Evolutionary conservation across 805 yeast species (phyloP), one percentile per base, ranked within the genome.

Genomic region (Candida endomychidarum): DNA sequence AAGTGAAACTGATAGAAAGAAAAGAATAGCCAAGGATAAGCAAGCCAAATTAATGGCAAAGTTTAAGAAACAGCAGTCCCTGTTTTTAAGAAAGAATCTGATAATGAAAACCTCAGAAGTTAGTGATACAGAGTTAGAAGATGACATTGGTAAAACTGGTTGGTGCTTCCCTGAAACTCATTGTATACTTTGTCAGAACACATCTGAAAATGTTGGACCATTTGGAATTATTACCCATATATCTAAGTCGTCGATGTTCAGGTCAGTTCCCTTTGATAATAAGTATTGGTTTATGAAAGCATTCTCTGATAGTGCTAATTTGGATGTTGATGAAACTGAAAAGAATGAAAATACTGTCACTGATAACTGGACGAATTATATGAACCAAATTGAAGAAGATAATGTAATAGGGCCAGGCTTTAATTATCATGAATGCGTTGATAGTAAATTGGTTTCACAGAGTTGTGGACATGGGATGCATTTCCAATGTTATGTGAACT

Each of bases 381-480:
- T 79, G 54, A 37, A 51, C 1, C 49, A 52, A 1, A 49, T 68
- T 3, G 70, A 67, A 37, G 59, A 67, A 0, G 56, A 62, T 2
- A 49, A 61, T 27, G 77, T 76, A 0, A 60, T 82, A 46, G 95
- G 95, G 0, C 91, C 89, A 0, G 90, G 91, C 0, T 87, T 83
- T 49, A 78, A 81, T 4, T 53, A 50, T 7, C 60, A 56, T 14
- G 58, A 58, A 15, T 56, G 54, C 30, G 61, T 63, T 28, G 70
- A 75, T 28, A 64, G 65, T 34, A 69, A 71, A 41, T 57, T 75
- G 6, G 73, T 84, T 1, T 69, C 83, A 3, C 75, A 80, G 45
- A 83, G 95, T 37, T 91, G 99, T 66, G 95, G 96, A 1, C 99
- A 91, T 61, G 95, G 96, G 2, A 83, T 91, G 81, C 99, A 91